Base-by-base conservation (phyloP, 139 green algal species). In the Chlorella sorokiniana region DNA sequence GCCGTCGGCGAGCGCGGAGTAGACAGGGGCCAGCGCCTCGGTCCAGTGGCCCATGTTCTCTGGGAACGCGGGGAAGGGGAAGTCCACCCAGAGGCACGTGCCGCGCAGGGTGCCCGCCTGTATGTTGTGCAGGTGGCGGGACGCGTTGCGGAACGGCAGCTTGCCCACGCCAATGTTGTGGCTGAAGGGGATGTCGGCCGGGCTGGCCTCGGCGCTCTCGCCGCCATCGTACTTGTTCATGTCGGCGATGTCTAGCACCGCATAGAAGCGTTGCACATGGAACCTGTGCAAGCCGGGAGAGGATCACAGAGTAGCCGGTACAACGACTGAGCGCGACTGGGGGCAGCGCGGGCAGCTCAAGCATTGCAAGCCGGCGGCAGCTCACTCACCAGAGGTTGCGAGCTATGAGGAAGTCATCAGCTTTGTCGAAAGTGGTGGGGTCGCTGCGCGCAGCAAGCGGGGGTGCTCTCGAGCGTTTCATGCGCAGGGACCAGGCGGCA, bases 1-100 rank as follows among this genome's bases (percentile, higher is more conserved):
- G 22, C 64, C 71, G n/a, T 62, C 41, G 1, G 38, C 45, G 18
- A 97, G 86, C 8, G 83, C 65, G 25, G 67, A 90, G 78, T 89
- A 93, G 7, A 90, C 48, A 4, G 92, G 90, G 33, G 91, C 67
- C 78, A 95, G 85, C 27, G 91, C 67, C 86, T 97, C 92, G 3
- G 85, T 82, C 93, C 93, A 97, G 83, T 95, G 91, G 3, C 93
- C 94, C 59, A 95, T 78, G 84, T 96, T 93, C 63, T 94, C 86
- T 0, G 89, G 82, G 74, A 89, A 93, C 27, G 86, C 84, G 14
- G 89, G 83, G 82, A 94, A 94, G 6, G 92, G 88, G 51, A 93
- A 92, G 83, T 96, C 92, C 3, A 96, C 51, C 37, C 92, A 81
- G 40, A 96, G 72, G 9, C 88, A 92, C 29, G 90, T 90, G 64